Evolutionary conservation across 1,139 yeast genomes (phyloP).

Genomic region (Wickerhamomyces sp.): DNA sequence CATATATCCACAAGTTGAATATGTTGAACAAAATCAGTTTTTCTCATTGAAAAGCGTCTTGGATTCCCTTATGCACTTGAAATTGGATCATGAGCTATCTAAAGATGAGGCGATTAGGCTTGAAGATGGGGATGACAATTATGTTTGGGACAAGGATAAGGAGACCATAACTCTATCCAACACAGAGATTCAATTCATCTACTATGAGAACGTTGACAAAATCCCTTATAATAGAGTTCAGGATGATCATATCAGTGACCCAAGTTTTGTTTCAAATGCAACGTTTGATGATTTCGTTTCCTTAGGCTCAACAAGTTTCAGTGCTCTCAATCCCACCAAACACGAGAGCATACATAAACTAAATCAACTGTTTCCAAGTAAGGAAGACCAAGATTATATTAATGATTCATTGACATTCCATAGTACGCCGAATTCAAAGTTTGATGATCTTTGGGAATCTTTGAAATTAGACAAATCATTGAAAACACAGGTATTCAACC

Average conservation of each 20-base stretch:
- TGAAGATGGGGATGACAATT: neutral
- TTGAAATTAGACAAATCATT: slow-evolving; percentile 25
- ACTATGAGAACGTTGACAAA: slow-evolving; percentile 1
- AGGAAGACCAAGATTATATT: slow-evolving; percentile 15
- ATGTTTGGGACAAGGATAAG: neutral
- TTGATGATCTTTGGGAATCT: slow-evolving; percentile 29
- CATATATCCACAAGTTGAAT: slow-evolving; percentile 1
- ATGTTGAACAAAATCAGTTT: neutral
- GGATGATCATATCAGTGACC: neutral
- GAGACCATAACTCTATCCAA: neutral
- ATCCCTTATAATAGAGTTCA: neutral
- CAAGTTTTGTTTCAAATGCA: neutral
- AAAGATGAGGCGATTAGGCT: neutral
- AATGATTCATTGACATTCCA: slow-evolving; percentile 12
- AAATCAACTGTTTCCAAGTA: neutral
- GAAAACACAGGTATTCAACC: slow-evolving; percentile 25
- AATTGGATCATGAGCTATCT: neutral
- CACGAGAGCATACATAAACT: neutral
- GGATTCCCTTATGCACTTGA: neutral
- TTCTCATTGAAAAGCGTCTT: neutral
- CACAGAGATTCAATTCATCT: neutral
- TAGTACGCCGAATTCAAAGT: slow-evolving; percentile 24
- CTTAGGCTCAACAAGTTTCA: slow-evolving; percentile 3
- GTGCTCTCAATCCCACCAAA: neutral
- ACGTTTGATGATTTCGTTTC: slow-evolving; percentile 12